Evolutionary conservation across 1,284 basidiomycete genomes (phyloP).

Genomic region (Cronartium ribicola): DNA sequence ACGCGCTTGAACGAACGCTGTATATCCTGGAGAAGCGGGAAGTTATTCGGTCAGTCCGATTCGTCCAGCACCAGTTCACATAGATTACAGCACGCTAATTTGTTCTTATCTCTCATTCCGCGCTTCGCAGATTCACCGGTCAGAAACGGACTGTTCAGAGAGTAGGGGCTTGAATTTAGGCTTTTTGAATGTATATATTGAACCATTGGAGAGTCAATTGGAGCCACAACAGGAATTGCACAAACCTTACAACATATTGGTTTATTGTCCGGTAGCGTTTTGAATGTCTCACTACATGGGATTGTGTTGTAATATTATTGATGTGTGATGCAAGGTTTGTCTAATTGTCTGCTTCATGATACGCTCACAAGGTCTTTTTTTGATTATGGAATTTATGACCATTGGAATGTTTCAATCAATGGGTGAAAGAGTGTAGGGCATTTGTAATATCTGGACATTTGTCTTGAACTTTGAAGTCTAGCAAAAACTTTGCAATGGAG

Average conservation of each 20-base stretch:
- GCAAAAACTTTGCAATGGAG: too few species aligned
- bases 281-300: not conserved
- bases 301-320: not conserved
- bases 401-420: too few species aligned
- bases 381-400: too few species aligned
- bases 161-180: constrained; percentile 13
- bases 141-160: constrained; percentile 34
- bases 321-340: not conserved
- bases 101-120: not conserved
- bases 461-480: too few species aligned
- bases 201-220: not conserved
- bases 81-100: not conserved
- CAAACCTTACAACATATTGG: not conserved
- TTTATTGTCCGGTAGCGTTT: not conserved
- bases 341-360: too few species aligned
- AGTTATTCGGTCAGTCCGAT: constrained; percentile 63
- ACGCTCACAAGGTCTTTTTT: too few species aligned
- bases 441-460: too few species aligned
- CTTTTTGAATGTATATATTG: not conserved
- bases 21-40: constrained; percentile 94
- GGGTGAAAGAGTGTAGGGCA: too few species aligned
- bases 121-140: constrained; percentile 27
- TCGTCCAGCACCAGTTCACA: not conserved
- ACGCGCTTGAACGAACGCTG: constrained; percentile 86
- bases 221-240: not conserved